Evolutionary conservation across 2,329 filamentous ascomycete genomes (phyloP).

Genomic region (Xylariaceae sp.): DNA sequence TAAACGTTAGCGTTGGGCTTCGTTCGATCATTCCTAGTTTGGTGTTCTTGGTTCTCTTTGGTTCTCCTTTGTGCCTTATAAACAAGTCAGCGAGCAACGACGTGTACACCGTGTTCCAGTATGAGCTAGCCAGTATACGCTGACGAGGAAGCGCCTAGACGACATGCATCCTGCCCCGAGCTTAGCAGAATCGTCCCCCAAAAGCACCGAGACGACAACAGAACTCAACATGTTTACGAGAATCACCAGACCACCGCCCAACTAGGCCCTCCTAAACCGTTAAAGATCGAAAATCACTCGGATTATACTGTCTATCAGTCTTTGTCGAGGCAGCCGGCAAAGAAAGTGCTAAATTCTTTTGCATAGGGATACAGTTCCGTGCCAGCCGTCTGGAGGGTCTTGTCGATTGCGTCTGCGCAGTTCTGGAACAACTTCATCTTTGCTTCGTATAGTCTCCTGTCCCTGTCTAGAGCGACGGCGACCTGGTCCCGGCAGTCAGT

Average conservation of each 20-base stretch:
- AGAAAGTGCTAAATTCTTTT: neutral
- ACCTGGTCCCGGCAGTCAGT: too few species aligned
- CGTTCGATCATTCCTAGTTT: conserved; percentile 12
- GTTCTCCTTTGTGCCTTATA: neutral
- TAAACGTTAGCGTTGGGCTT: conserved; percentile 16
- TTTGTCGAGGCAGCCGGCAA: conserved; percentile 16
- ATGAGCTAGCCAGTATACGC: conserved; percentile 28
- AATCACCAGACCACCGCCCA: conserved; percentile 22
- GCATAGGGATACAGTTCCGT: neutral
- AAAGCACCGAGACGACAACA: conserved; percentile 31
- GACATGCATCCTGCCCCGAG: conserved; percentile 34
- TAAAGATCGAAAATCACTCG: conserved; percentile 25
- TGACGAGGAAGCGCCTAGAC: conserved; percentile 23
- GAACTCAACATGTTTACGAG: conserved; percentile 23
- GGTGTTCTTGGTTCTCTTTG: conserved; percentile 1
- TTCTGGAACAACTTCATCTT: neutral
- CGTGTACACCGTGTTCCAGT: conserved; percentile 24
- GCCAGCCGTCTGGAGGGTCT: neutral
- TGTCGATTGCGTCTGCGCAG: neutral
- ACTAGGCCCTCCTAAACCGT: conserved; percentile 24
- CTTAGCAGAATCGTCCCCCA: conserved; percentile 32
- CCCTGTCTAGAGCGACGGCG: too few species aligned
- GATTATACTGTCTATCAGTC: conserved; percentile 25
- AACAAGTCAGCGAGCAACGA: conserved; percentile 11
- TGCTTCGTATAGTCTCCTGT: neutral